A percentile compares a stretch with the other conserved stretches of the same genome.
phyloP scores from a whole-genome alignment of 441 rosid genomes.

The Eruca vesicaria region DNA sequence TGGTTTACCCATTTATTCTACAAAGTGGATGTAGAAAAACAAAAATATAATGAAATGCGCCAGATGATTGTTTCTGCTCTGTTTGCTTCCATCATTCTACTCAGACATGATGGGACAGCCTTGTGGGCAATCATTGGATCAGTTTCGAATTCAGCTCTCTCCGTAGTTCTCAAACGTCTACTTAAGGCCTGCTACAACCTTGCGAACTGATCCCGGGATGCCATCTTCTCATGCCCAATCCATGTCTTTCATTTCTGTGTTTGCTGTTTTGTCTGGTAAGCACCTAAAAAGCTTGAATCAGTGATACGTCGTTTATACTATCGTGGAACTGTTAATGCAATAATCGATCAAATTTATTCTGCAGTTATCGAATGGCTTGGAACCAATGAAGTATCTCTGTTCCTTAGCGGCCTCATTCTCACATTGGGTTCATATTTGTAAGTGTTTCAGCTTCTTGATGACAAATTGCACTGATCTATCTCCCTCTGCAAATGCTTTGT shows the following conservation, averaged over 20 bases:
- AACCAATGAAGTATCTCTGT: conserved; percentile 40
- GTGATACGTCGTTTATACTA: neutral
- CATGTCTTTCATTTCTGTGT: conserved; percentile 19
- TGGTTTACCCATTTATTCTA: conserved; percentile 1
- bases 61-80: conserved; percentile 15
- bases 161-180: conserved; percentile 24
- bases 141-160: conserved; percentile 25
- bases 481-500: neutral
- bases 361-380: conserved; percentile 62
- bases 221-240: conserved; percentile 40
- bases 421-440: conserved; percentile 68
- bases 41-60: neutral
- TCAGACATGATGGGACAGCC: conserved; percentile 33
- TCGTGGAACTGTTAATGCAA: neutral
- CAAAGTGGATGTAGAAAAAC: neutral
- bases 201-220: conserved; percentile 36
- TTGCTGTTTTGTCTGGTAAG: conserved; percentile 29
- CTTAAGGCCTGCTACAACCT: conserved; percentile 26
- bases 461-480: neutral
- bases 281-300: neutral
- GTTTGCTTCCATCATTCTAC: conserved; percentile 29
- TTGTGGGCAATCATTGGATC: conserved; percentile 34
- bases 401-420: conserved; percentile 41
- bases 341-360: neutral
- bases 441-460: conserved; percentile 30